Percentiles rank a stretch among this genome's conserved stretches.
Conservation (phyloP, 805 yeast species). For the Saccharomycopsis sp. region DNA sequence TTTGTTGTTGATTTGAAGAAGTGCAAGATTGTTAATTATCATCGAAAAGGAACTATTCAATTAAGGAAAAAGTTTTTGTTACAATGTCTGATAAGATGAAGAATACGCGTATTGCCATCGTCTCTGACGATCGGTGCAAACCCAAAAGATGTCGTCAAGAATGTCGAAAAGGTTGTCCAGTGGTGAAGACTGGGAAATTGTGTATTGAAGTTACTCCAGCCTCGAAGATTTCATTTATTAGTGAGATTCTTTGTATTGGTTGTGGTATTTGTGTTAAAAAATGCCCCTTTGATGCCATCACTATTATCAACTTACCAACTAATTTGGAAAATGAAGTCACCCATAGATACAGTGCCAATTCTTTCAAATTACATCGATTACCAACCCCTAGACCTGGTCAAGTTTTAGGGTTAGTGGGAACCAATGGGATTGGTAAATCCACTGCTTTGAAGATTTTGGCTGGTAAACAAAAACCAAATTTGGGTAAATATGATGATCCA, state of each 20-base stretch:
- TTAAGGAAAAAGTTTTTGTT: too few relatives aligned
- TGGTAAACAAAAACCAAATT: constrained; percentile 94
- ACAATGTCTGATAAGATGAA: constrained; percentile 21
- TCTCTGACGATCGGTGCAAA: constrained; percentile 88
- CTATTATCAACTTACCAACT: constrained; percentile 92
- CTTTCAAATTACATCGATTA: constrained; percentile 91
- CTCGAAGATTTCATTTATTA: constrained; percentile 86
- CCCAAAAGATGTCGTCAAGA: constrained; percentile 99
- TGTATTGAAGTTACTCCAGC: constrained; percentile 94
- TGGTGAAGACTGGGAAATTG: constrained; percentile 92
- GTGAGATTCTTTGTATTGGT: constrained; percentile 92
- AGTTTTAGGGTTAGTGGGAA: constrained; percentile 94
- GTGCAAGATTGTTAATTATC: too few relatives aligned
- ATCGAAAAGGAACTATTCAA: too few relatives aligned
- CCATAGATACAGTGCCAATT: constrained; percentile 95
- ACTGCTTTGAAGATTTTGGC: constrained; percentile 95
- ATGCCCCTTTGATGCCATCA: constrained; percentile 97
- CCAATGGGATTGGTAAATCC: constrained; percentile 98
- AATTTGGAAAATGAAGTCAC: constrained; percentile 88
- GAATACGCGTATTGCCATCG: constrained; percentile 88
- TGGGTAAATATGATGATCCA: constrained; percentile 90
- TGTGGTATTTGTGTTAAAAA: constrained; percentile 99
- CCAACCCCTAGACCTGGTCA: constrained; percentile 99
- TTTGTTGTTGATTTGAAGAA: too few relatives aligned
- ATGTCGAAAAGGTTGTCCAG: constrained; percentile 95